A percentile compares a stretch with the other conserved stretches of the same genome.
phyloP scores from a whole-genome alignment of 2,329 filamentous ascomycete species.

The Talaromyces sp. region DNA sequence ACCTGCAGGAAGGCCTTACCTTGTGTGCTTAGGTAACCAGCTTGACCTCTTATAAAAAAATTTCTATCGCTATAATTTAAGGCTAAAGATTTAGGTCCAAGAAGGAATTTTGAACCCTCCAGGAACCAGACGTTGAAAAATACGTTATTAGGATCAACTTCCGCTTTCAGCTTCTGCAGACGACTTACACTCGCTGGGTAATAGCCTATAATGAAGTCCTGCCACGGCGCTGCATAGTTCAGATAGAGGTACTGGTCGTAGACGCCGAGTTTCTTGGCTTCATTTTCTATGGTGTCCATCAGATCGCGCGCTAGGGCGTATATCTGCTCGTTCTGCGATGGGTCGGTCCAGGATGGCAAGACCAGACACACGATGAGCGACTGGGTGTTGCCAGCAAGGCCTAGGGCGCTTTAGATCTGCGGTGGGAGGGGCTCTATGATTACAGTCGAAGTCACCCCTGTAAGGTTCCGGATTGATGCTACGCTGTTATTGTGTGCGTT shows the following conservation, averaged over 20 bases:
- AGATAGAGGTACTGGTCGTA: neutral
- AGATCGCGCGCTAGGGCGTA: neutral
- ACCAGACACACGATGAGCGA: neutral
- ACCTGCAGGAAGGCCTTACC: no score
- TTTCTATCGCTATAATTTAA: no score
- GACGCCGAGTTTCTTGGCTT: neutral
- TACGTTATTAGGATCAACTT: slow-evolving; percentile 22
- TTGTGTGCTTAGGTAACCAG: no score
- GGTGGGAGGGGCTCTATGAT: slow-evolving; percentile 1
- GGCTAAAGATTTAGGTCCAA: neutral
- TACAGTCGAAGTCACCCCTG: neutral
- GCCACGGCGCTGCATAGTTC: slow-evolving; percentile 3
- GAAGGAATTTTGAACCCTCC: slow-evolving; percentile 24
- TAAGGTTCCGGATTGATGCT: neutral
- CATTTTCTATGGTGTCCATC: neutral
- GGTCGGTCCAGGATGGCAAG: neutral
- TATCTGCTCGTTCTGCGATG: neutral
- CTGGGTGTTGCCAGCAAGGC: neutral
- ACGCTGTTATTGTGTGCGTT: neutral
- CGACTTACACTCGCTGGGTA: slow-evolving; percentile 35
- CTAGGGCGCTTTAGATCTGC: neutral
- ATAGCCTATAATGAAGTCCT: slow-evolving; percentile 25
- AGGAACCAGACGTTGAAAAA: slow-evolving; percentile 26
- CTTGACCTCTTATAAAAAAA: no score
- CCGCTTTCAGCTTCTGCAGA: slow-evolving; percentile 16